Conservation (phyloP, 352 stramenopile genomes). For the Globisporangium emineosum region DNA sequence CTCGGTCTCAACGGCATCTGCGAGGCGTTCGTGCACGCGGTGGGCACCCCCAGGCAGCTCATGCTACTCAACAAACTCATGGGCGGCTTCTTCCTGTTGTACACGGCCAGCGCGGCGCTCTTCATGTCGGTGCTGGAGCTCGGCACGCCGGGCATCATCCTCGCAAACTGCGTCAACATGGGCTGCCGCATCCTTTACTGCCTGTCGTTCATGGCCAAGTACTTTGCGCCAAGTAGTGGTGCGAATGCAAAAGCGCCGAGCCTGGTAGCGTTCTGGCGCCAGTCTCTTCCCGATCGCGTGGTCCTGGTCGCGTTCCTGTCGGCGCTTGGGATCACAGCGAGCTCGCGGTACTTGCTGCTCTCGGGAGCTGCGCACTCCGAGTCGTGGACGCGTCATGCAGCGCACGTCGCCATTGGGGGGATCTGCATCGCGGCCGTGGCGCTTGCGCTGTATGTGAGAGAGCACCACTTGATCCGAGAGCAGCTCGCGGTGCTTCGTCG, state of each 20-base stretch:
- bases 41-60: slow-evolving; percentile 61
- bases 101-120: slow-evolving; percentile 51
- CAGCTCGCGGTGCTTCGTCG: slow-evolving; percentile 30
- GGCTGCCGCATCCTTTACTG: slow-evolving; percentile 80
- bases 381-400: slow-evolving; percentile 30
- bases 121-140: slow-evolving; percentile 64
- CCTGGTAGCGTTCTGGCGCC: slow-evolving; percentile 42
- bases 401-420: slow-evolving; percentile 45
- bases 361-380: slow-evolving; percentile 11
- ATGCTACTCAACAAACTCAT: slow-evolving; percentile 83
- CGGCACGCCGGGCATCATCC: slow-evolving; percentile 70
- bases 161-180: slow-evolving; percentile 89
- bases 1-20: slow-evolving; percentile 94
- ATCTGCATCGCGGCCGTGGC: slow-evolving; percentile 42
- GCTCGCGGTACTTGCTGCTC: slow-evolving; percentile 44
- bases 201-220: slow-evolving; percentile 59
- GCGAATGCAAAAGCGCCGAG: not conserved
- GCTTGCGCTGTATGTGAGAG: slow-evolving; percentile 42
- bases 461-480: slow-evolving; percentile 36
- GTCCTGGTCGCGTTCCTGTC: slow-evolving; percentile 44
- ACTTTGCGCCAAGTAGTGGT: slow-evolving; percentile 30
- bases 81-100: slow-evolving; percentile 76
- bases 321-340: slow-evolving; percentile 36
- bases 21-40: slow-evolving; percentile 95
- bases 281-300: slow-evolving; percentile 43